Evolutionary conservation across 2,329 filamentous ascomycete species (phyloP).

Genomic region (Aureobasidium vineae): DNA sequence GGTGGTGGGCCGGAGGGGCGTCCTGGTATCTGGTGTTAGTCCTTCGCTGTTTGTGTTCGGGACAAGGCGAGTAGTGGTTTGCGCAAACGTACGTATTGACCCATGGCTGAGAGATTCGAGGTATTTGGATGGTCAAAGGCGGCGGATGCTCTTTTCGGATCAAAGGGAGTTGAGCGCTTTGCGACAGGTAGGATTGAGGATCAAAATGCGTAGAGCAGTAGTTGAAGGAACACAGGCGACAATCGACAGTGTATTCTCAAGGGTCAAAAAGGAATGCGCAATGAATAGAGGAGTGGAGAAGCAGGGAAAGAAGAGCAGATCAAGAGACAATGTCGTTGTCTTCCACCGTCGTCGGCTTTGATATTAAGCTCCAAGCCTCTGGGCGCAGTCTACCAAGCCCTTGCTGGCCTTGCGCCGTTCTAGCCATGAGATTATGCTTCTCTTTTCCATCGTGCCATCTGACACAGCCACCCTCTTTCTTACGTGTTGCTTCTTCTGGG

Average conservation of each 20-base stretch:
- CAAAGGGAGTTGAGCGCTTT: not conserved
- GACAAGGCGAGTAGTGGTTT: not conserved
- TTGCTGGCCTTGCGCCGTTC: not conserved
- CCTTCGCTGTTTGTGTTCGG: not conserved
- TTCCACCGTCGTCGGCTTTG: not conserved
- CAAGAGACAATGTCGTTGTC: constrained; percentile 3
- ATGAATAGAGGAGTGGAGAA: not conserved
- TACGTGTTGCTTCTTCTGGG: not conserved
- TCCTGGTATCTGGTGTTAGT: constrained; percentile 23
- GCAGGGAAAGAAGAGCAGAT: not conserved
- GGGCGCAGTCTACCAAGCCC: constrained; percentile 22
- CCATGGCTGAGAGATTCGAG: not conserved
- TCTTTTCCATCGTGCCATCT: not conserved
- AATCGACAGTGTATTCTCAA: not conserved
- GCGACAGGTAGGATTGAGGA: not conserved
- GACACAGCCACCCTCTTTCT: not conserved
- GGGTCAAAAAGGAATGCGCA: not conserved
- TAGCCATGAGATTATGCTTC: not conserved
- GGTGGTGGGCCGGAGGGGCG: constrained; percentile 31
- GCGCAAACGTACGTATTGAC: constrained; percentile 15
- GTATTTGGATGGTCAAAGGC: not conserved
- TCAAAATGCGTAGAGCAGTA: not conserved
- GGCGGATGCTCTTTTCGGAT: not conserved
- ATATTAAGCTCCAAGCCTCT: constrained; percentile 17
- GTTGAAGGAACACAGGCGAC: not conserved